These are phyloP conservation scores for Tulasnella calospora DNA, from an alignment of 768 basidiomycete species.

Conservation along the genomic window DNA sequence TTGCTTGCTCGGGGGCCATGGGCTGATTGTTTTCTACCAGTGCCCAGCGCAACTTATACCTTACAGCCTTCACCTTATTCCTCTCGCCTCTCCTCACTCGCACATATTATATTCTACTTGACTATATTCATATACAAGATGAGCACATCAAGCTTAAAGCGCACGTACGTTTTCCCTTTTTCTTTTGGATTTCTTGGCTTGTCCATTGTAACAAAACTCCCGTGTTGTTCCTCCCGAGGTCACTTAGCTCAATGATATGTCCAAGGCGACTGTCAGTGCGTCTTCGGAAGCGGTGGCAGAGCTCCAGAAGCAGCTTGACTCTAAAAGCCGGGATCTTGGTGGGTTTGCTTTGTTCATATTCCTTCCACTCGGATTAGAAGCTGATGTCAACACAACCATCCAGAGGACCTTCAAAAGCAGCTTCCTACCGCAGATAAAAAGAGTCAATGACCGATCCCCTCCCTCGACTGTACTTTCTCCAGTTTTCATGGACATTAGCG, in stretches of 20 bases:
- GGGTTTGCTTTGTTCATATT: not conserved
- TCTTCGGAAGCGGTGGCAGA: not conserved
- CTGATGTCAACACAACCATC: not conserved
- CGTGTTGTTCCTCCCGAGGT: not conserved
- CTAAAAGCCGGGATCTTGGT: not conserved
- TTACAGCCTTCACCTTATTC: constrained; percentile 92
- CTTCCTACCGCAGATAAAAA: constrained; percentile 19
- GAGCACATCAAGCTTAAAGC: constrained; percentile 80
- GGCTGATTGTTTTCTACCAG: constrained; percentile 45
- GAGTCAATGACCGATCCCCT: not conserved
- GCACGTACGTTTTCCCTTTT: constrained; percentile 35
- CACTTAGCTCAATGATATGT: not conserved
- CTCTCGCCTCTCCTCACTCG: constrained; percentile 91
- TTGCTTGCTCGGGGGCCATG: not conserved
- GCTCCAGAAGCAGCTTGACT: constrained; percentile 27
- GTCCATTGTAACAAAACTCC: too few relatives aligned
- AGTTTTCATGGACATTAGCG: not conserved
- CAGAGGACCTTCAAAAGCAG: constrained; percentile 19
- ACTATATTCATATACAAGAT: constrained; percentile 86
- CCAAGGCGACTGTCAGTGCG: not conserved
- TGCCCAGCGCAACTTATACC: constrained; percentile 84
- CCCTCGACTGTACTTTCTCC: not conserved
- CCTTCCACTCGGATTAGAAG: not conserved
- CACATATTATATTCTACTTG: constrained; percentile 86
- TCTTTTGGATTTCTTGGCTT: too few relatives aligned